Conservation (phyloP, 352 stramenopile species). For the Phytophthora agathidicida region DNA sequence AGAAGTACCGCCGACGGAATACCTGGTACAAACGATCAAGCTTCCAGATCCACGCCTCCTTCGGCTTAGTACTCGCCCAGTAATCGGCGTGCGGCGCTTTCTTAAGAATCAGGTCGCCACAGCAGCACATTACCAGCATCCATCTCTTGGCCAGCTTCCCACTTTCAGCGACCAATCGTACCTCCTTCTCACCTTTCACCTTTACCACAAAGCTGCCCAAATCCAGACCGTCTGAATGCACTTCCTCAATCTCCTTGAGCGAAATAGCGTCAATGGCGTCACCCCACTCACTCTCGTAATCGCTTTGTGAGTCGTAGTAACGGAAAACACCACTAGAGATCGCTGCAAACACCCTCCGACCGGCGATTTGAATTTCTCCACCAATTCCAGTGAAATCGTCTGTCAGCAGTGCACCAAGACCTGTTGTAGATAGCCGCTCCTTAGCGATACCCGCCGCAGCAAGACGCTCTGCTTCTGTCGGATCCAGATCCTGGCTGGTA, state of each 20-base stretch:
- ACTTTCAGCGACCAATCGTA: slow-evolving; percentile 75
- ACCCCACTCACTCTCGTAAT: slow-evolving; percentile 85
- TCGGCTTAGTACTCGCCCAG: slow-evolving; percentile 80
- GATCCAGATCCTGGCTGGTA: slow-evolving; percentile 26
- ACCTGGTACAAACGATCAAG: slow-evolving; percentile 87
- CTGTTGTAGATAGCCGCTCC: slow-evolving; percentile 34
- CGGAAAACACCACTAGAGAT: slow-evolving; percentile 88
- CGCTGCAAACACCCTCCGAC: slow-evolving; percentile 66
- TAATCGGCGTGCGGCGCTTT: slow-evolving; percentile 67
- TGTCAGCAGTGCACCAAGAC: slow-evolving; percentile 28
- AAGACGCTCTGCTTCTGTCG: slow-evolving; percentile 33
- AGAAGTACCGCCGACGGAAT: slow-evolving; percentile 84
- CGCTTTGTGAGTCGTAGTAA: slow-evolving; percentile 85
- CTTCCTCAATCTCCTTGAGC: slow-evolving; percentile 76
- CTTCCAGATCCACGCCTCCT: slow-evolving; percentile 90
- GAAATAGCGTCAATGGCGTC: slow-evolving; percentile 85
- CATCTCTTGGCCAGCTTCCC: slow-evolving; percentile 75
- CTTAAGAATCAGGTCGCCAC: slow-evolving; percentile 75
- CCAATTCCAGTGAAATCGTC: slow-evolving; percentile 65
- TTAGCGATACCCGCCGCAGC: slow-evolving; percentile 36
- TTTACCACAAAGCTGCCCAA: slow-evolving; percentile 80
- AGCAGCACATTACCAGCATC: slow-evolving; percentile 92
- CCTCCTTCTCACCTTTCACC: slow-evolving; percentile 71
- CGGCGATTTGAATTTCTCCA: slow-evolving; percentile 71
- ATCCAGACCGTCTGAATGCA: slow-evolving; percentile 78